Base-by-base conservation (phyloP, 257 asterid species). In the Lycium ferocissimum region DNA sequence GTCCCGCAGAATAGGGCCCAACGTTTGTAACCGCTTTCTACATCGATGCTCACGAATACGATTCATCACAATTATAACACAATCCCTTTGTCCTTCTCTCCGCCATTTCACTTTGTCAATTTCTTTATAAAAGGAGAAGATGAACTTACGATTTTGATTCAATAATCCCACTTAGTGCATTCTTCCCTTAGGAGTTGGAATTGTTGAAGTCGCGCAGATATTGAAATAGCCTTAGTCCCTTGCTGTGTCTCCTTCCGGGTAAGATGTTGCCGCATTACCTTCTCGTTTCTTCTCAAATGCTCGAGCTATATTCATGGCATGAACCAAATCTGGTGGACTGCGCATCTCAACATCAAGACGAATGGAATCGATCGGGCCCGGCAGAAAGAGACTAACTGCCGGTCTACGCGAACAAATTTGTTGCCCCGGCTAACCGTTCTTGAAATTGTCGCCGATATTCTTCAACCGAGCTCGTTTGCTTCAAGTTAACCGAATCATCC, bases 1-100 rank as follows among this genome's bases (percentile, higher is more conserved):
- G 51, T 80, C 72, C 84, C 56, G 59, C 3, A 80, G 84, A 56
- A 57, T 80, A 47, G 71, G 72, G 35, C 73, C 57, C n/a, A 80
- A 59, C 2, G 10, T 56, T 35, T 65, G 40, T 58, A 80, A 57
- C 83, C 70, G 10, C 38, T 11, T 20, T 12, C 12, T 20, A 20
- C 73, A 66, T 20, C 20, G 35, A 35, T 66, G 73, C 14, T 38
- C 43, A 35, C 12, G 38, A 8, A 6, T 35, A 66, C 37, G 8
- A 7, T 66, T 66, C 73, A 22, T 66, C 35, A 20, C 73, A 66
- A 7, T 65, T 56, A 56, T 56, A 56, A 56, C 61, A 56, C 61
- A 56, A 56, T 56, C n/a, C 6, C 3, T 56, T 56, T 56, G 61
- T 6, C 61, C 61, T 14, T 13, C 61, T 56, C 61, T 56, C 61